phyloP scores from a whole-genome alignment of 495 filamentous ascomycete genomes.

The Hypoxylon lienhwacheense region DNA sequence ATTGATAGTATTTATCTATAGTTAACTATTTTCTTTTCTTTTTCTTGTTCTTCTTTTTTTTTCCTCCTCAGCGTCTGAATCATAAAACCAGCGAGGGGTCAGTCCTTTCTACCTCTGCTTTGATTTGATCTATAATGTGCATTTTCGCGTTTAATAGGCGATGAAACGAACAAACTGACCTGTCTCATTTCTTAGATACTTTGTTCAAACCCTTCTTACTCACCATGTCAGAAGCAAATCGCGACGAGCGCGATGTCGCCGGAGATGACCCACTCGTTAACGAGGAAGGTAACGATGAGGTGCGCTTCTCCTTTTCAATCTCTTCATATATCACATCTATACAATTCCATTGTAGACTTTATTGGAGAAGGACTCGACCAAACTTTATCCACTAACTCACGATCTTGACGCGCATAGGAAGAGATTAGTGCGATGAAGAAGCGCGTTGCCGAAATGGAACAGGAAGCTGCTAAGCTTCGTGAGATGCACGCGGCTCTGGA shows the following conservation, averaged over 20 bases:
- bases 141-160: neutral
- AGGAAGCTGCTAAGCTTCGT: slow-evolving; percentile 90
- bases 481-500: slow-evolving; percentile 95
- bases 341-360: neutral
- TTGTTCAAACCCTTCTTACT: neutral
- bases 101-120: slow-evolving; percentile 11
- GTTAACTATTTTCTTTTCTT: too few species aligned
- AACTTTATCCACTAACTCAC: slow-evolving; percentile 23
- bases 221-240: slow-evolving; percentile 38
- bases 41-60: neutral
- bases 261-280: slow-evolving; percentile 40
- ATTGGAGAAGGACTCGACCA: neutral
- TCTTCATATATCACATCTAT: neutral
- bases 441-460: slow-evolving; percentile 98
- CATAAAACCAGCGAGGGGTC: slow-evolving; percentile 14
- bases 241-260: slow-evolving; percentile 34
- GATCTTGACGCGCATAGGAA: slow-evolving; percentile 50
- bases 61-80: neutral
- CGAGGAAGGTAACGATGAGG: slow-evolving; percentile 52
- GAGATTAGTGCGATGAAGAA: slow-evolving; percentile 98
- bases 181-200: too few species aligned
- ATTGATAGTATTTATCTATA: too few species aligned
- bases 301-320: slow-evolving; percentile 30
- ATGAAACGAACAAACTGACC: slow-evolving; percentile 1
- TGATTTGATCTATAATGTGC: neutral